Evolutionary conservation across 257 asterid species (phyloP).

Genomic region (Capsicum rhomboideum): DNA sequence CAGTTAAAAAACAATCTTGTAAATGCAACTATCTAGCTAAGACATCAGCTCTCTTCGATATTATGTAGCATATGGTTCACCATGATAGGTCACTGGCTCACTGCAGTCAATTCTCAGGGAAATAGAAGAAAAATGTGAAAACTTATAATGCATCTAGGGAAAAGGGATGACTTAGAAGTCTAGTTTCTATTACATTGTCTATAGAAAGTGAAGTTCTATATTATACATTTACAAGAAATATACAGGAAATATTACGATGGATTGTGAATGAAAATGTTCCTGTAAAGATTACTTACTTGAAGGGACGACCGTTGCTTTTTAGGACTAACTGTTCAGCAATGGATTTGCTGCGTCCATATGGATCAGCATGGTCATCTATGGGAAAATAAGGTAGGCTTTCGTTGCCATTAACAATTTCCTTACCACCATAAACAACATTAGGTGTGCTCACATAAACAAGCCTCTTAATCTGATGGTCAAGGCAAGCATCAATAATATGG

Average conservation of each 20-base stretch:
- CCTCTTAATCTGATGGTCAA: slow-evolving; percentile 56
- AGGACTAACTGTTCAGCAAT: slow-evolving; percentile 87
- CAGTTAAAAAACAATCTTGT: not conserved
- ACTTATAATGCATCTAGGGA: not conserved
- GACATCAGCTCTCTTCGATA: not conserved
- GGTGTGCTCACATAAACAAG: slow-evolving; percentile 90
- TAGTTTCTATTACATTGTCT: not conserved
- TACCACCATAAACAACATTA: slow-evolving; percentile 80
- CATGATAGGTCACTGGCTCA: not conserved
- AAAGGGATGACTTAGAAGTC: not conserved
- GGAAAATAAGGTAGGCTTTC: slow-evolving; percentile 82
- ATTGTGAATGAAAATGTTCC: not conserved
- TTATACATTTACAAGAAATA: too few relatives aligned
- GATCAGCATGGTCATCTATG: slow-evolving; percentile 72
- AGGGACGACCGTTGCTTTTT: slow-evolving; percentile 70
- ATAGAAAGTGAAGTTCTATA: not conserved
- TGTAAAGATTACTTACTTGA: slow-evolving; percentile 42
- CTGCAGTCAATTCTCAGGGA: not conserved
- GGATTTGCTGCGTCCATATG: slow-evolving; percentile 88
- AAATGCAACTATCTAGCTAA: not conserved
- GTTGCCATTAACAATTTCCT: slow-evolving; percentile 77
- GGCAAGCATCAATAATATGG: slow-evolving; percentile 73
- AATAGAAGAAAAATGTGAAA: not conserved
- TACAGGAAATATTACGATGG: not conserved
- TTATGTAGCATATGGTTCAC: not conserved